Evolutionary conservation across 805 yeast genomes (phyloP).

Genomic region (Wickerhamomyces queroliae): DNA sequence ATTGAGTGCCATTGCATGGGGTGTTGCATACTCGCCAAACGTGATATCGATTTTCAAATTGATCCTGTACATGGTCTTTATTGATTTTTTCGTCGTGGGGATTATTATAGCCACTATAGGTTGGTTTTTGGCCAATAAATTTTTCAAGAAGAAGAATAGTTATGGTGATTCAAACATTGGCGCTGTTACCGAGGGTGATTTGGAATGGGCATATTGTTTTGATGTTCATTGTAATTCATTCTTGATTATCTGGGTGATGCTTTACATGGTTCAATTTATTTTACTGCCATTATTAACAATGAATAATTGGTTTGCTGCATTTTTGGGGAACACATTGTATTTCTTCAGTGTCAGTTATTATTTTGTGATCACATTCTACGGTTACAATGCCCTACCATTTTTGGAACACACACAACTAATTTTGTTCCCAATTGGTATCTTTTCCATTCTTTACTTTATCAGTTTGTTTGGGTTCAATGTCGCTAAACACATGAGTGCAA

Average conservation of each 20-base stretch:
- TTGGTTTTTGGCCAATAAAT: constrained; percentile 66
- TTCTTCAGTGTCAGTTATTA: constrained; percentile 71
- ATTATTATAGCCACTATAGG: constrained; percentile 60
- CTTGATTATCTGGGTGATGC: constrained; percentile 67
- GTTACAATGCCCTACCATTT: constrained; percentile 74
- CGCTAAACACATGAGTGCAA: constrained; percentile 55
- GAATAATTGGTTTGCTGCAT: constrained; percentile 58
- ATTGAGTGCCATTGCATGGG: constrained; percentile 86
- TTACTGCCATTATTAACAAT: constrained; percentile 65
- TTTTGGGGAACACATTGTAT: constrained; percentile 77
- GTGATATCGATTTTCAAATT: constrained; percentile 56
- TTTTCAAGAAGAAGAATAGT: constrained; percentile 40
- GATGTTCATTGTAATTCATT: constrained; percentile 94
- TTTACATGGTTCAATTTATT: constrained; percentile 71
- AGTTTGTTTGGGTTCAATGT: constrained; percentile 67
- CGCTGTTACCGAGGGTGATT: constrained; percentile 29
- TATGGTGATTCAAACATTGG: constrained; percentile 21
- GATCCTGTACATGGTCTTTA: constrained; percentile 75
- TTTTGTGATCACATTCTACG: constrained; percentile 76
- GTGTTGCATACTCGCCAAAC: constrained; percentile 69
- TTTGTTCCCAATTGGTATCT: constrained; percentile 56
- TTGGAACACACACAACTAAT: constrained; percentile 57
- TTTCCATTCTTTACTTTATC: constrained; percentile 52
- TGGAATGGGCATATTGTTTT: constrained; percentile 94
- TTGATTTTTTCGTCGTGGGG: constrained; percentile 76